Percentiles rank a stretch among this genome's conserved stretches.
These are phyloP conservation scores for Apostasia ramifera DNA, from an alignment of 106 monocot genomes.

Conservation along the genomic window DNA sequence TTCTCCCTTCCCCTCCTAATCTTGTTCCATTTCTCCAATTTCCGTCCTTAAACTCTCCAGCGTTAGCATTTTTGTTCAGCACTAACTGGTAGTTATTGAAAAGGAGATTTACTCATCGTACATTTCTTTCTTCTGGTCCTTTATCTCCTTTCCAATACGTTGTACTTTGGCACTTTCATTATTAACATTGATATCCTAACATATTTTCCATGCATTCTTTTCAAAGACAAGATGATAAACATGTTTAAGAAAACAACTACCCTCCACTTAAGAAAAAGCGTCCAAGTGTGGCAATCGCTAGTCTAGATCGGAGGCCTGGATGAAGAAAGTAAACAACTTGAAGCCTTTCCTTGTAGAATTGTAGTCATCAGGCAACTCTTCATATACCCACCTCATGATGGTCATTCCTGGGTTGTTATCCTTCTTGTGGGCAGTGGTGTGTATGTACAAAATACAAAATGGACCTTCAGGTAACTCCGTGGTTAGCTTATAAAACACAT, in stretches of 20 bases:
- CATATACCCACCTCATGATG: conserved; percentile 80
- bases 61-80: too few relatives aligned
- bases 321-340: conserved; percentile 82
- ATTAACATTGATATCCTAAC: too few relatives aligned
- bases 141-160: too few relatives aligned
- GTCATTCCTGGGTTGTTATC: conserved; percentile 90
- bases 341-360: conserved; percentile 59
- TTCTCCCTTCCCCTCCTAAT: too few relatives aligned
- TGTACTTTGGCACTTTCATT: too few relatives aligned
- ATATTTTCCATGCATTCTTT: too few relatives aligned
- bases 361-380: conserved; percentile 59
- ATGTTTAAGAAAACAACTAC: conserved; percentile 37
- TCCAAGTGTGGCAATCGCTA: conserved; percentile 77
- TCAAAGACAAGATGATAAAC: too few relatives aligned
- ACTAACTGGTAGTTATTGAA: too few relatives aligned
- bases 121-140: too few relatives aligned
- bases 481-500: conserved; percentile 54
- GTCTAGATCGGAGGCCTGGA: conserved; percentile 77
- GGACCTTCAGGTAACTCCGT: conserved; percentile 63
- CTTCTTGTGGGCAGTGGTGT: conserved; percentile 62
- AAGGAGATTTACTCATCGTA: too few relatives aligned
- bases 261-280: conserved; percentile 82
- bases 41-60: too few relatives aligned
- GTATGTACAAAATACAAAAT: conserved; percentile 86
- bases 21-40: too few relatives aligned